These are phyloP conservation scores for Pseudopithomyces chartarum DNA, from an alignment of 2,329 filamentous ascomycete species.

Conservation along the genomic window DNA sequence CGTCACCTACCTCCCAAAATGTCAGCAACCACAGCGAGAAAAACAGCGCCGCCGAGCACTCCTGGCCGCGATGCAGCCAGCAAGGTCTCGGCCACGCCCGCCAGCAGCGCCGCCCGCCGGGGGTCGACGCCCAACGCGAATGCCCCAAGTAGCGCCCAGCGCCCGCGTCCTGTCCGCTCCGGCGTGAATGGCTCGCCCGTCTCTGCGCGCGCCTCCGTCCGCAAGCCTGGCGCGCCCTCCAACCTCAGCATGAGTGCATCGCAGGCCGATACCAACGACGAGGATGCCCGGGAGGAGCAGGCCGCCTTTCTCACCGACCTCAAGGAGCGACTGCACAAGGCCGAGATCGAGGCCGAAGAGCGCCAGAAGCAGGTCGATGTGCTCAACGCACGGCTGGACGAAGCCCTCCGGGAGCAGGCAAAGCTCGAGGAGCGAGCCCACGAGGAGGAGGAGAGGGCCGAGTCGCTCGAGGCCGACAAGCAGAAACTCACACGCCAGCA, in stretches of 20 bases:
- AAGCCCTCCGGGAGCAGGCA: slow-evolving; percentile 79
- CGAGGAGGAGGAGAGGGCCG: slow-evolving; percentile 82
- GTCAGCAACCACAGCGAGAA: slow-evolving; percentile 43
- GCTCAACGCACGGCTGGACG: slow-evolving; percentile 83
- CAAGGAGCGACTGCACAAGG: slow-evolving; percentile 79
- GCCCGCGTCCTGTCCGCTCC: slow-evolving; percentile 40
- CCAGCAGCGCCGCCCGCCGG: slow-evolving; percentile 33
- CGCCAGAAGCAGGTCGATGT: slow-evolving; percentile 84
- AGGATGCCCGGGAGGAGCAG: slow-evolving; percentile 79
- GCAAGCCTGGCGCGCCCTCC: slow-evolving; percentile 42
- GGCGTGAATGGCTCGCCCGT: slow-evolving; percentile 40
- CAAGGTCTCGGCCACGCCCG: slow-evolving; percentile 36
- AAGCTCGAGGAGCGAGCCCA: slow-evolving; percentile 87
- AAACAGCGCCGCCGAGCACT: slow-evolving; percentile 41
- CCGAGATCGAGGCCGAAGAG: slow-evolving; percentile 77
- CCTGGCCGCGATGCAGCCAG: slow-evolving; percentile 29
- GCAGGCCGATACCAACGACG: slow-evolving; percentile 46
- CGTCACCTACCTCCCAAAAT: slow-evolving; percentile 22
- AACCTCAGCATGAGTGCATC: slow-evolving; percentile 39
- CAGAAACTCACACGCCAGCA: slow-evolving; percentile 81
- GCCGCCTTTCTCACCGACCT: slow-evolving; percentile 81
- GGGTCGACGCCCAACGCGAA: slow-evolving; percentile 33
- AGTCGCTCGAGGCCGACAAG: slow-evolving; percentile 81
- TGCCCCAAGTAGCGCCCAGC: slow-evolving; percentile 33
- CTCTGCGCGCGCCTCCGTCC: slow-evolving; percentile 45